Percentiles rank a stretch among this genome's conserved stretches.
Conservation (phyloP, 805 yeast genomes). For the Torulaspora indica region DNA sequence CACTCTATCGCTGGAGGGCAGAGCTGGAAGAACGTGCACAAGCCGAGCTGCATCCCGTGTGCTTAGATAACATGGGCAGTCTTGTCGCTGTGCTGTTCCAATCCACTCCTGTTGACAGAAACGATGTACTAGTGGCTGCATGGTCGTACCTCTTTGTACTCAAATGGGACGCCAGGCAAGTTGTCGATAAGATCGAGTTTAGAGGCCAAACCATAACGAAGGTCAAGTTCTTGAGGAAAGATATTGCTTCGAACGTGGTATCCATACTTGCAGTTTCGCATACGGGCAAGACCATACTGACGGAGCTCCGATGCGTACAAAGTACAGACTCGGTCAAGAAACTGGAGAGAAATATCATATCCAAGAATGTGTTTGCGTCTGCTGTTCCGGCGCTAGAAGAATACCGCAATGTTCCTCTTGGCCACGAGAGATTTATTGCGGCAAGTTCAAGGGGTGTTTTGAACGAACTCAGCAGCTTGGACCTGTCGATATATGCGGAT, state of each 20-base stretch:
- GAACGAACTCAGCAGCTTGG: constrained; percentile 21
- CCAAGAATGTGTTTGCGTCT: constrained; percentile 20
- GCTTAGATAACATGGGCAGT: constrained; percentile 11
- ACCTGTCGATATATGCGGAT: constrained; percentile 18
- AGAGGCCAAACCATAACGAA: constrained; percentile 20
- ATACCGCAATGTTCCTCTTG: constrained; percentile 7
- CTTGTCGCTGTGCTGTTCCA: constrained; percentile 13
- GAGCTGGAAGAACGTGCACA: neutral
- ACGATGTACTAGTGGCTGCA: constrained; percentile 1
- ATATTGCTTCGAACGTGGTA: constrained; percentile 10
- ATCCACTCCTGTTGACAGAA: constrained; percentile 6
- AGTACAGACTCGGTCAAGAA: constrained; percentile 1
- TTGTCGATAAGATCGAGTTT: constrained; percentile 24
- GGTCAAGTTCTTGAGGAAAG: constrained; percentile 20
- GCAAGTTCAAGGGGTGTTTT: constrained; percentile 23
- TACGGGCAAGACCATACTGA: constrained; percentile 25
- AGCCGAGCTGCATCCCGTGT: constrained; percentile 10
- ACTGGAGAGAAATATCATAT: constrained; percentile 21
- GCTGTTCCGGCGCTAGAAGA: constrained; percentile 19
- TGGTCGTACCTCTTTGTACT: constrained; percentile 15
- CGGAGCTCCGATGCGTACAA: constrained; percentile 19
- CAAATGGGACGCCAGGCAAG: constrained; percentile 15
- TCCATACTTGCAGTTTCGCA: constrained; percentile 21
- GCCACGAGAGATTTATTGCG: constrained; percentile 17
- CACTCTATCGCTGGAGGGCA: constrained; percentile 3